Percentiles rank a stretch among this genome's conserved stretches.
Evolutionary conservation across 1,284 basidiomycete species (phyloP).

Genomic region (Chiua sp.): DNA sequence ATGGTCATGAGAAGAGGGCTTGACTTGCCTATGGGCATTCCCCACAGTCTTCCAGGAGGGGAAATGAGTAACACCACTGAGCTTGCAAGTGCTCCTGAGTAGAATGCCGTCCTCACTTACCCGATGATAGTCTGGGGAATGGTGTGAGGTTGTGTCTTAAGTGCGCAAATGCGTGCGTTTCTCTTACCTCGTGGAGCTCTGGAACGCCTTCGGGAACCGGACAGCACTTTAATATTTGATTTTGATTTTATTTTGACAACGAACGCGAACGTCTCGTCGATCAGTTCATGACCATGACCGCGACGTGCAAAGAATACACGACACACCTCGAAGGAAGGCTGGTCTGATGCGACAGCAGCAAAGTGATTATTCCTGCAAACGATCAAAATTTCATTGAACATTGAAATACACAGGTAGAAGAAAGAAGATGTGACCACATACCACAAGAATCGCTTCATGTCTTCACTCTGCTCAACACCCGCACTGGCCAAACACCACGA

Average conservation of each 20-base stretch:
- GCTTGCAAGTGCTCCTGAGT: slow-evolving; percentile 49
- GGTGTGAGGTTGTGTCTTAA: too few relatives aligned
- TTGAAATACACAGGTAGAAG: too few relatives aligned
- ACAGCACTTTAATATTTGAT: slow-evolving; percentile 46
- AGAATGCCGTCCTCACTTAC: slow-evolving; percentile 41
- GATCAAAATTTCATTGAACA: neutral
- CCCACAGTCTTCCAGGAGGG: neutral
- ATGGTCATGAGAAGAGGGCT: neutral
- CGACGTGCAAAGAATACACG: too few relatives aligned
- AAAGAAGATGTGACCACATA: slow-evolving; percentile 26
- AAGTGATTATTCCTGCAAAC: slow-evolving; percentile 63
- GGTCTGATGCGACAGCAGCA: too few relatives aligned
- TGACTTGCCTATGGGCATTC: too few relatives aligned
- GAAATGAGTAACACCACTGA: slow-evolving; percentile 51
- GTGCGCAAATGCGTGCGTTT: neutral
- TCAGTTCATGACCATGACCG: too few relatives aligned
- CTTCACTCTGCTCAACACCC: slow-evolving; percentile 70
- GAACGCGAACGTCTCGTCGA: neutral
- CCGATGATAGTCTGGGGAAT: slow-evolving; percentile 27
- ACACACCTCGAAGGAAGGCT: too few relatives aligned
- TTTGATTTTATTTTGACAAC: slow-evolving; percentile 27
- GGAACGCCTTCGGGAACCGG: slow-evolving; percentile 50
- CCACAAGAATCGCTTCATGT: slow-evolving; percentile 78
- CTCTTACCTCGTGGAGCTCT: slow-evolving; percentile 61
- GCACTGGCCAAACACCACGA: slow-evolving; percentile 36